Conservation (phyloP, 768 basidiomycete genomes). For the Strobilomyces confusus region DNA sequence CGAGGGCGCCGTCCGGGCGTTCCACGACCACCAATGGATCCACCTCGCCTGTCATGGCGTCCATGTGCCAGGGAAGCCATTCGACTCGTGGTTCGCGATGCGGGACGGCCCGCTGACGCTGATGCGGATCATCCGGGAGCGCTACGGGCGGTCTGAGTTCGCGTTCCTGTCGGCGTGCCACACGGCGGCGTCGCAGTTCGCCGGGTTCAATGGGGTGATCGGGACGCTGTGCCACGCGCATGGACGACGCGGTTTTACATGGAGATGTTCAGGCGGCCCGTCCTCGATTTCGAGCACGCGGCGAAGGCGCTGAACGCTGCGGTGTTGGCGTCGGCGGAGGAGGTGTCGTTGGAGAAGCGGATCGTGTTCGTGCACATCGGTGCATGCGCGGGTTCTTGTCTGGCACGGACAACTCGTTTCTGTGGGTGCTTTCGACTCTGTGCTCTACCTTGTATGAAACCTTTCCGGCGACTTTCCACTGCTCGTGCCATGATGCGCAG, state of each 20-base stretch:
- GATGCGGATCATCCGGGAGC: background rate
- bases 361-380: background rate
- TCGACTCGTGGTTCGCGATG: background rate
- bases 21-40: background rate
- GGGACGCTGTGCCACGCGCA: slow-evolving; percentile 1
- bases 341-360: background rate
- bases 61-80: background rate
- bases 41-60: background rate
- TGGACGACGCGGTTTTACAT: background rate
- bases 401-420: too few species aligned
- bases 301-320: background rate
- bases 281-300: background rate
- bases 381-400: background rate
- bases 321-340: background rate
- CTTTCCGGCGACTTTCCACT: too few species aligned
- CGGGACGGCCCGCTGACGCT: background rate
- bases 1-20: background rate
- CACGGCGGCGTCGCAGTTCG: too few species aligned
- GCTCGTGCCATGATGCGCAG: too few species aligned
- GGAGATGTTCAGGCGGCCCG: background rate
- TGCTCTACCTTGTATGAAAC: too few species aligned
- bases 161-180: background rate
- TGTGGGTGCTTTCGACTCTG: too few species aligned
- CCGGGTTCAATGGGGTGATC: background rate
- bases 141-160: background rate